Evolutionary conservation across 148 eudicot species (phyloP), one percentile per base, ranked within the genome.

Genomic region (Fallopia convolvulus): DNA sequence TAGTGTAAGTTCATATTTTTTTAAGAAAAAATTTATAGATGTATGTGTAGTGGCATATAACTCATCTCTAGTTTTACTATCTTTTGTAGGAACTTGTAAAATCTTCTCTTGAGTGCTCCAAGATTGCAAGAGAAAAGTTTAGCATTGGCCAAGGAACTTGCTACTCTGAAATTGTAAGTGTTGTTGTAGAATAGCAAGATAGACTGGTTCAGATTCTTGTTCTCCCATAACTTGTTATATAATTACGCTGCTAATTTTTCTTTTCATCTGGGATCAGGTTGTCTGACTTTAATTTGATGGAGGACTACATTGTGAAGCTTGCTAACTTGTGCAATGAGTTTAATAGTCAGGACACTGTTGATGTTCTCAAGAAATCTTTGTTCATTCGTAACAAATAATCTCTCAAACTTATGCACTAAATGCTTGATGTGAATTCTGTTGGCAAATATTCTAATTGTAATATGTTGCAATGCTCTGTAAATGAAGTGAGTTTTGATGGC

Each of bases 111-210:
- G 94, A 89, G 48, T 84, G 89, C 81, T 80, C 78, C 60, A n/a
- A 87, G 73, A 76, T 79, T 91, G 84, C 87, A 88, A 78, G 94
- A 89, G 75, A 86, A 79, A 78, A 92, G 82, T 80, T 81, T 87
- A 87, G 97, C 91, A 18, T 82, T 95, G 82, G 90, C 95, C 50
- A 91, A 89, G 88, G 99, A 95, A 83, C 88, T 91, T 63, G 99
- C 99, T 20, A 88, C 93, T 71, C 53, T 91, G 21, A 95, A 91
- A 81, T 77, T 93, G 98, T 93, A 50, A 72, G 92, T 84, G 73
- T 18, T 70, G 26, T 42, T 75, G 40, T 77, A n/a, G 56, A 55
- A 46, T 74, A 39, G 33, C 21, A 52, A 47, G 48, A 36, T 23
- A 32, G 5, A 58, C n/a, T 20, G 71, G 3, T 41, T 58, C 39